A percentile compares a stretch with the other conserved stretches of the same genome.
phyloP scores from a whole-genome alignment of 164 flowering plant species.

The Nymphaea colorata region DNA sequence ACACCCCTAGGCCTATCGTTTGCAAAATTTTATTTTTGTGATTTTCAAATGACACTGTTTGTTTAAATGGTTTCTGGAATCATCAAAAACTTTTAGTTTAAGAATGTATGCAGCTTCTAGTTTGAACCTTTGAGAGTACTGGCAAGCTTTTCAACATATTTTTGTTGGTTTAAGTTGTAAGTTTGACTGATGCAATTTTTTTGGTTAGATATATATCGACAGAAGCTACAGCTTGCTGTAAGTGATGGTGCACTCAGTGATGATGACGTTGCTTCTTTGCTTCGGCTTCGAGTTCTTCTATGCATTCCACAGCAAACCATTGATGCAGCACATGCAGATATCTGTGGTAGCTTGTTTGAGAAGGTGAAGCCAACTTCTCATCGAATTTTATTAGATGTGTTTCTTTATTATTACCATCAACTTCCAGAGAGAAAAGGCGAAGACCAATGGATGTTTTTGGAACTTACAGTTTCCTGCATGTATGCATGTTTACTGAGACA shows the following conservation, averaged over 20 bases:
- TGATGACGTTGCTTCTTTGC: constrained; percentile 59
- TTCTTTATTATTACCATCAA: not conserved
- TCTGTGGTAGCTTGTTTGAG: constrained; percentile 91
- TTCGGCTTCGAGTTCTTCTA: constrained; percentile 71
- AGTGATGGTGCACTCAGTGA: constrained; percentile 77
- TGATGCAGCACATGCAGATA: constrained; percentile 84
- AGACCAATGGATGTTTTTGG: not conserved
- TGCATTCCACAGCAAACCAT: constrained; percentile 87
- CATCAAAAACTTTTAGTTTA: no score
- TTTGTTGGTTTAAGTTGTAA: not conserved
- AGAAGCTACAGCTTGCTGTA: constrained; percentile 76
- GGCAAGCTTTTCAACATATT: no score
- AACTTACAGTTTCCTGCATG: no score
- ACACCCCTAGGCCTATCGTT: no score
- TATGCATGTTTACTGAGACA: no score
- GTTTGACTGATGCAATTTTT: not conserved
- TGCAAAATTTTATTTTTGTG: no score
- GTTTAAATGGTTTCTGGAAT: no score
- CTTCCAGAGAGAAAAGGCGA: not conserved
- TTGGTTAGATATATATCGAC: constrained; percentile 69
- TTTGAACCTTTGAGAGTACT: no score
- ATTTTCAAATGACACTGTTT: no score
- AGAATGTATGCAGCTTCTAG: no score
- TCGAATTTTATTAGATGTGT: not conserved
- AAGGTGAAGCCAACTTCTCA: constrained; percentile 38